Evolutionary conservation across 2,329 filamentous ascomycete genomes (phyloP).

Genomic region (Neofusicoccum ribis): DNA sequence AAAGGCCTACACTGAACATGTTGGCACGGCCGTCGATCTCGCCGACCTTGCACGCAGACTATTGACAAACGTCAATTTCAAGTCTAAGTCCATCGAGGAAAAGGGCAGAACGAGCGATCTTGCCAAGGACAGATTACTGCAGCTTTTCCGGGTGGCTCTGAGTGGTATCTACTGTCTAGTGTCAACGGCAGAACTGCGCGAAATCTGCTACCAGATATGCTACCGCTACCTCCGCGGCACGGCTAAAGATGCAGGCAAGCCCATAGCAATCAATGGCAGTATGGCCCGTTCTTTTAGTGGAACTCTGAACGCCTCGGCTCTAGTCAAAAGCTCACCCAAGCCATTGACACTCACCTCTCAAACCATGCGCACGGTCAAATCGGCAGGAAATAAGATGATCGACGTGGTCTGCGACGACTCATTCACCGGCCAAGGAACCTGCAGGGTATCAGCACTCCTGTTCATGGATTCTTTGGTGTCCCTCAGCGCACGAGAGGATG

Average conservation of each 20-base stretch:
- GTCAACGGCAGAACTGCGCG: constrained; percentile 69
- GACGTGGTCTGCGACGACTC: constrained; percentile 92
- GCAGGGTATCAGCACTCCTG: constrained; percentile 81
- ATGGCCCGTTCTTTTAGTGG: constrained; percentile 28
- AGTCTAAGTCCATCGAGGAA: constrained; percentile 34
- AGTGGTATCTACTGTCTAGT: constrained; percentile 74
- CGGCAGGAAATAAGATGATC: constrained; percentile 77
- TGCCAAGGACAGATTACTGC: constrained; percentile 84
- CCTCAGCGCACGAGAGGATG: constrained; percentile 70
- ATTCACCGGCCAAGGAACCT: constrained; percentile 76
- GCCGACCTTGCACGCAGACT: constrained; percentile 74
- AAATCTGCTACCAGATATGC: constrained; percentile 88
- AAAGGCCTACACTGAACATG: constrained; percentile 67
- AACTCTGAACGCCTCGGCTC: constrained; percentile 6
- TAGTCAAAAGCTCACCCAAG: constrained; percentile 22
- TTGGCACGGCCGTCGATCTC: constrained; percentile 71
- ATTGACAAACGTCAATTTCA: constrained; percentile 69
- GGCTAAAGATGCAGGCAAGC: constrained; percentile 34
- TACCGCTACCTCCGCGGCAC: constrained; percentile 80
- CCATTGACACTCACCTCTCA: constrained; percentile 46
- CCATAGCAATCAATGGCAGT: constrained; percentile 39
- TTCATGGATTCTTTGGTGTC: constrained; percentile 77
- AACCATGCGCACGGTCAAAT: constrained; percentile 69
- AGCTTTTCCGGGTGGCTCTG: constrained; percentile 86
- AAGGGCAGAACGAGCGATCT: constrained; percentile 56